Base-by-base conservation (phyloP, 768 basidiomycete genomes). In the Panaeolus cyanescens region DNA sequence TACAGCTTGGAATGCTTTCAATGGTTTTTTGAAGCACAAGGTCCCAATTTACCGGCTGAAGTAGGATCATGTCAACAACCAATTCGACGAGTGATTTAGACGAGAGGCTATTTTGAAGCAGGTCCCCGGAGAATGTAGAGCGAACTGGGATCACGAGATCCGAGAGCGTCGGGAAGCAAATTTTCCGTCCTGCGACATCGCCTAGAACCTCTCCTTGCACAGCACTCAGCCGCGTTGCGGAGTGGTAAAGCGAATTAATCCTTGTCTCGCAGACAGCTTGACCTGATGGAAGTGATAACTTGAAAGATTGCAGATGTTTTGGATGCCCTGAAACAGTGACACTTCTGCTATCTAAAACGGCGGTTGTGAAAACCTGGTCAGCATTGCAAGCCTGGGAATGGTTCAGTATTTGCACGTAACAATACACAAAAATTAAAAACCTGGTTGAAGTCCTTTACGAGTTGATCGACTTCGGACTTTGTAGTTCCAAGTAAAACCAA, bases 271-370 rank as follows among this genome's bases (percentile, higher is more conserved):
- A 80, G 0, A 80, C 70, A 1, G 73, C 63, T 20, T 75, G 75
- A 19, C 67, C 68, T 3, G 72, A 64, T 20, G 78, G 74, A 39
- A 84, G 64, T 6, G 66, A 73, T 15, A 65, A 64, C 6, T 77
- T 72, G 67, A 88, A 87, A 25, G 68, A 67, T 6, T 72, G 67
- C 31, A 89, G 71, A 50, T 79, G 56, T 61, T 84, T 80, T 2
- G 87, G 87, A 54, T 74, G 79, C 22, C 87, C 88, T 2, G 87
- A 89, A 54, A 88, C 72, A 10, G 87, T 87, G 58, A 85, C 72
- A 58, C 77, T 81, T 10, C 64, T 71, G 56, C 78, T 74, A 60
- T 81, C 80, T 54, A 83, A 74, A 60, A 85, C 73, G 8, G 85
- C 83, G 0, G 86, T 86, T 45, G 88, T 71, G 66, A 71, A 77